Evolutionary conservation across 164 flowering plant species (phyloP), one percentile per base, ranked within the genome.

Genomic region (Tinospora cordifolia): DNA sequence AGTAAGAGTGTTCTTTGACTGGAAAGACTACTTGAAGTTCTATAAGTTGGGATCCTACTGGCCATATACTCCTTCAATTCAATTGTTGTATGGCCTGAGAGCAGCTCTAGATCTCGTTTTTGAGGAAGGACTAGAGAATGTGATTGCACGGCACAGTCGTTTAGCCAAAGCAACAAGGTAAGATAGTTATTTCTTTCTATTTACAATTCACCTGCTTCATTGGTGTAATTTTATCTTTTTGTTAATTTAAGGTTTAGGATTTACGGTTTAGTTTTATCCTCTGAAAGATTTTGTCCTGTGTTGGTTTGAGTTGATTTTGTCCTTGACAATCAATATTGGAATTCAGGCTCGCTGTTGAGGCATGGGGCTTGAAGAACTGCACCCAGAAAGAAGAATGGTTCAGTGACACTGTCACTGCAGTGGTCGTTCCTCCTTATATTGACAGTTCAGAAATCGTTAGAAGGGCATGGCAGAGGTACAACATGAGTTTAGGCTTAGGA

Each of bases 61-160:
- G 98, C 98, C 98, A 22, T 91, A 93, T 86, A 93, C 98, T 49
- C 98, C 98, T 81, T 93, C 98, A 67, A 89, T 91, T 75, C 98
- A 93, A 67, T 86, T 93, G 4, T 69, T 93, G 21, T 90, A 93
- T 82, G 98, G 98, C 19, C 87, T 91, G 6, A 81, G 90, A 81
- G 93, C 93, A 59, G 98, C 97, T 70, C 84, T 92, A 39, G 98
- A 94, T 76, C 95, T 94, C 76, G 51, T 92, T 41, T 94, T 94
- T 69, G 93, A 88, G 84, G 97, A 94, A 85, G 97, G 97, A 11
- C 97, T 94, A 62, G 98, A 92, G 3, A 89, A 94, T 83, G 97
- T 94, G 44, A 85, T 94, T 73, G 88, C 84, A 19, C 83, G 98
- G 85, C 98, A 94, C 75, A 65, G 36, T 65, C 98, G 98, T 36